Evolutionary conservation across 2,329 filamentous ascomycete species (phyloP).

Genomic region (Ustilaginoidea virens): DNA sequence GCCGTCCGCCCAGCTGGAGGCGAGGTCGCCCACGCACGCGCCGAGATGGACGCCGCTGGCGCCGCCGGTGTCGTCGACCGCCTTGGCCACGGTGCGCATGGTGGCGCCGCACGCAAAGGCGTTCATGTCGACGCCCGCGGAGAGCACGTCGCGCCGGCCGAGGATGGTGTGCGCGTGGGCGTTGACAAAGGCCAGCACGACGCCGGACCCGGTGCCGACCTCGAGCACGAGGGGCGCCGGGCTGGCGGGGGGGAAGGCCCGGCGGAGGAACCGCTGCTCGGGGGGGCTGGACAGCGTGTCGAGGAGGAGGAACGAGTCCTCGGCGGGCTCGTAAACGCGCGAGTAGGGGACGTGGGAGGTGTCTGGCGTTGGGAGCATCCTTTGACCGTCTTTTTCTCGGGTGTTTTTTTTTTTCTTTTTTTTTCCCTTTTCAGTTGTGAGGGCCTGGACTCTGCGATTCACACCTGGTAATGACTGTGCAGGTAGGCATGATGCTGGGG

Average conservation of each 20-base stretch:
- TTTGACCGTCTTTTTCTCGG: slow-evolving; percentile 1
- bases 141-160: slow-evolving; percentile 52
- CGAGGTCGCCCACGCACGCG: slow-evolving; percentile 56
- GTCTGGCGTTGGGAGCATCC: slow-evolving; percentile 84
- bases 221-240: slow-evolving; percentile 57
- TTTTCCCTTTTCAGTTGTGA: background rate
- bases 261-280: slow-evolving; percentile 53
- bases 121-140: slow-evolving; percentile 74
- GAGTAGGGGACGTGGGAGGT: slow-evolving; percentile 84
- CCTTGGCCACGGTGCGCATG: slow-evolving; percentile 45
- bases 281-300: slow-evolving; percentile 67
- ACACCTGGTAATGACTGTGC: too few relatives aligned
- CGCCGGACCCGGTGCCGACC: slow-evolving; percentile 79
- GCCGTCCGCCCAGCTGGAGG: slow-evolving; percentile 38
- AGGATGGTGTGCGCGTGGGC: slow-evolving; percentile 62
- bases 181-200: slow-evolving; percentile 78
- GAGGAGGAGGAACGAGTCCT: slow-evolving; percentile 88
- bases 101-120: slow-evolving; percentile 68
- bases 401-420: slow-evolving; percentile 1
- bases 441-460: too few relatives aligned
- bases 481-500: too few relatives aligned
- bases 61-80: slow-evolving; percentile 16
- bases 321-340: slow-evolving; percentile 84
- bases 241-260: slow-evolving; percentile 34
- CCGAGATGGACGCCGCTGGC: slow-evolving; percentile 43